phyloP scores from a whole-genome alignment of 441 rosid genomes.

The Geranium incanum region DNA sequence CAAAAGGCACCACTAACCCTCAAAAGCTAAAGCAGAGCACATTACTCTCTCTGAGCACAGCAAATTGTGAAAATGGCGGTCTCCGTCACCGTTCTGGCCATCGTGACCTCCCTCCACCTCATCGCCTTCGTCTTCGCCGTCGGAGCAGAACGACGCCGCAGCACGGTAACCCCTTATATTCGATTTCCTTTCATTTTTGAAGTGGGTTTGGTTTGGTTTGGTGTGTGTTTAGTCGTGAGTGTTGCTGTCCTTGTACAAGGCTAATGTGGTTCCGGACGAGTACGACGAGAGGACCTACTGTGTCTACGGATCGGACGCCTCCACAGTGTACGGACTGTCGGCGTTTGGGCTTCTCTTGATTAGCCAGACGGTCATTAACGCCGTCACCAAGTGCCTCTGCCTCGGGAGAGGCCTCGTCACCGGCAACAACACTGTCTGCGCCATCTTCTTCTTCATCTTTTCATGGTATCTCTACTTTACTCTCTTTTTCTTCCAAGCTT shows the following conservation, averaged over 20 bases:
- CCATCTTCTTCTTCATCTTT: conserved; percentile 69
- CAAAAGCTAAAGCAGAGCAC: not conserved
- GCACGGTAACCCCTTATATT: conserved; percentile 39
- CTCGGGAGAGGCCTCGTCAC: conserved; percentile 65
- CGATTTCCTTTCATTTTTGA: too few species aligned
- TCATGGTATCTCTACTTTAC: conserved; percentile 53
- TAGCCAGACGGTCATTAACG: conserved; percentile 62
- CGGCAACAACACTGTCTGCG: conserved; percentile 49
- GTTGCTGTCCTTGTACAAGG: conserved; percentile 34
- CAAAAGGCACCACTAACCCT: conserved; percentile 19
- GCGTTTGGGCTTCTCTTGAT: conserved; percentile 68
- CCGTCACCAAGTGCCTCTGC: conserved; percentile 79
- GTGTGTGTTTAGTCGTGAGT: not conserved
- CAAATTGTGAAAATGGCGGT: conserved; percentile 40
- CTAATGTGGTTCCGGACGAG: conserved; percentile 49
- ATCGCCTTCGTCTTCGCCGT: conserved; percentile 84
- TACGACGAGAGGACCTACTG: conserved; percentile 78
- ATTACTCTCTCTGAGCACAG: not conserved
- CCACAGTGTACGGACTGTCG: conserved; percentile 72
- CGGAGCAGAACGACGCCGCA: conserved; percentile 93
- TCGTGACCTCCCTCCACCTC: conserved; percentile 60
- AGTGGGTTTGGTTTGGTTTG: too few species aligned
- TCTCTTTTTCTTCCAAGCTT: not conserved
- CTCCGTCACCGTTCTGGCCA: conserved; percentile 51
- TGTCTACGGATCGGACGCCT: conserved; percentile 56